Evolutionary conservation across 768 basidiomycete species (phyloP).

Genomic region (Auricularia cornea): DNA sequence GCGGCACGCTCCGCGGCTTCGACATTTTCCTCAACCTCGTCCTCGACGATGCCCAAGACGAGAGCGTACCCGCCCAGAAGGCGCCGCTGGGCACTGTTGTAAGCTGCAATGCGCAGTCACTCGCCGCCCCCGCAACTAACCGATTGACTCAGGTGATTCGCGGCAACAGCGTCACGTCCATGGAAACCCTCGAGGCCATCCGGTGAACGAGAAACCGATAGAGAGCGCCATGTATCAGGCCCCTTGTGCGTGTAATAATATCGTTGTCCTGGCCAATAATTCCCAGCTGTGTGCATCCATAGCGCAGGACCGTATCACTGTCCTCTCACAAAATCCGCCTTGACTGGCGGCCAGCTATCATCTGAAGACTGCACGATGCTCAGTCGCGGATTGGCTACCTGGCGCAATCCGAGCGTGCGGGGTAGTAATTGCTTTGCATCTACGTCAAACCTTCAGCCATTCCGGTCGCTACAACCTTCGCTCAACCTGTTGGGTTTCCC

Average conservation of each 20-base stretch:
- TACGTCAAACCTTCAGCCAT: too few species aligned
- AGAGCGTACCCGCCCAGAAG: slow-evolving; percentile 82
- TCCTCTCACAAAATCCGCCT: too few species aligned
- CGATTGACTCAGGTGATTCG: slow-evolving; percentile 68
- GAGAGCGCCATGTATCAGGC: background rate
- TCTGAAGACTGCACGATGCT: too few species aligned
- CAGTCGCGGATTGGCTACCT: too few species aligned
- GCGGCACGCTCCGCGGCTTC: slow-evolving; percentile 90
- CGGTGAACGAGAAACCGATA: slow-evolving; percentile 27
- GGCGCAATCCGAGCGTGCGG: too few species aligned
- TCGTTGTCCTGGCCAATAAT: too few species aligned
- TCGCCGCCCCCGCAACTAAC: slow-evolving; percentile 5
- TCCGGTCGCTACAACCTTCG: too few species aligned
- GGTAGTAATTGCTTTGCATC: too few species aligned
- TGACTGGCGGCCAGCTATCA: too few species aligned
- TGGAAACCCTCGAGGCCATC: slow-evolving; percentile 76
- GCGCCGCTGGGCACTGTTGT: slow-evolving; percentile 90
- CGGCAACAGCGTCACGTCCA: slow-evolving; percentile 92
- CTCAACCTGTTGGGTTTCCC: too few species aligned
- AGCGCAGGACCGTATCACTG: too few species aligned
- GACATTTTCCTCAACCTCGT: slow-evolving; percentile 98
- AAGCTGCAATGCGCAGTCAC: slow-evolving; percentile 23
- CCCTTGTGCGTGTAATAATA: background rate
- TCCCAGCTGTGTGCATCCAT: too few species aligned
- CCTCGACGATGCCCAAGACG: slow-evolving; percentile 91